Base-by-base conservation (phyloP, 345 rosid species). In the Balakata baccata region DNA sequence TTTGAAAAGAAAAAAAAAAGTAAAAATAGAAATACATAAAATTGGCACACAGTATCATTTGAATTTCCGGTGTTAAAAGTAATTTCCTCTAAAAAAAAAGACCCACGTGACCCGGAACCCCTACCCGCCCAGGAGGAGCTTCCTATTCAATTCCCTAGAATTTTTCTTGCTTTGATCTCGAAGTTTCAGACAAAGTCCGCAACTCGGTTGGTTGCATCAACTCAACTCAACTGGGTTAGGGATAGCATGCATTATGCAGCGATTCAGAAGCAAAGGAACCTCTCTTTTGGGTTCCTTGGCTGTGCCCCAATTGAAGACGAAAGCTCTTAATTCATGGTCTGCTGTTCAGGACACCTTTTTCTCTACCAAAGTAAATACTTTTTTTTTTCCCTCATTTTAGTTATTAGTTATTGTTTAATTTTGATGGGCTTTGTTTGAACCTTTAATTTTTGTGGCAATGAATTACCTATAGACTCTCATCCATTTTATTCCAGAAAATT, bases 281-380 rank as follows among this genome's bases (percentile, higher is more conserved):
- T 83, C 86, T 43, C 73, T 87, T 66, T 59, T 87, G 43, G 83
- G 88, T 73, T 84, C 81, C 2, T 37, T 84, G 23, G 70, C 80
- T 4, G 79, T 78, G 72, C 93, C 92, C 46, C 83, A 75, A 1
- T 79, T 92, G 70, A 95, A 85, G 92, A 85, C 74, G 82, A 91
- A 89, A 78, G 88, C 89, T 78, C 81, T 79, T 45, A 89, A 87
- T 75, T 88, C 98, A 69, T 80, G 87, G 89, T 86, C 81, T 68
- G 93, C 98, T 61, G 79, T 91, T 63, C 94, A 92, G 52, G 98
- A 95, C 73, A 88, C 97, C 2, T 92, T 70, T 81, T 83, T 86
- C 77, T 90, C 98, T 57, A 87, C 97, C 75, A 94, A 88, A 91
- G 98, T 86, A 59, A 34, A 6, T 2, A 8, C 29, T 0, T 59